phyloP scores from a whole-genome alignment of 257 asterid species.

The Solanum chmielewskii region DNA sequence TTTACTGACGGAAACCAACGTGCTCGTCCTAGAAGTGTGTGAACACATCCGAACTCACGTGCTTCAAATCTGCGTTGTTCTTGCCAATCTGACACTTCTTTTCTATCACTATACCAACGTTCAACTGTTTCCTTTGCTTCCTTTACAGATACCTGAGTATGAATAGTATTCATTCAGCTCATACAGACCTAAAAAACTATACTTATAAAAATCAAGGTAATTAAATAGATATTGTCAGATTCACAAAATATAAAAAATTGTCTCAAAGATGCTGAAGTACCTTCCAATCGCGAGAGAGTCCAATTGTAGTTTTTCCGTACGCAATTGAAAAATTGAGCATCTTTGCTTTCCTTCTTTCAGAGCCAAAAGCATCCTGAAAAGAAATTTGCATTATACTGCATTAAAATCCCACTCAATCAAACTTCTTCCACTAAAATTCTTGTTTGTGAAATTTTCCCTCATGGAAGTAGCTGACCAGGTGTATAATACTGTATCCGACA shows the following conservation, averaged over 20 bases:
- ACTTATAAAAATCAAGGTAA: background rate
- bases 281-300: slow-evolving; percentile 98
- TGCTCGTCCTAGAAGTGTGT: slow-evolving; percentile 85
- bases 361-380: slow-evolving; percentile 79
- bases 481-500: background rate
- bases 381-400: background rate
- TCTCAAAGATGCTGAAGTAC: slow-evolving; percentile 14
- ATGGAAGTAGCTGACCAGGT: background rate
- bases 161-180: slow-evolving; percentile 4
- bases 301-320: slow-evolving; percentile 78
- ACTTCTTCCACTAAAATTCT: background rate
- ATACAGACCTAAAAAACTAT: background rate
- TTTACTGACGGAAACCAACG: slow-evolving; percentile 73
- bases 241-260: background rate
- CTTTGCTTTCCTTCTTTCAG: slow-evolving; percentile 98
- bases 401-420: background rate
- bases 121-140: slow-evolving; percentile 92
- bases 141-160: slow-evolving; percentile 71
- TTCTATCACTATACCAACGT: slow-evolving; percentile 88
- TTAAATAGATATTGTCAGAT: background rate
- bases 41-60: slow-evolving; percentile 28
- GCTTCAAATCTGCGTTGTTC: slow-evolving; percentile 68
- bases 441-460: background rate
- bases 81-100: slow-evolving; percentile 88
- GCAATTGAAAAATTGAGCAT: slow-evolving; percentile 99